Base-by-base conservation (phyloP, 768 basidiomycete genomes). In the Paxillus ammoniavirescens region DNA sequence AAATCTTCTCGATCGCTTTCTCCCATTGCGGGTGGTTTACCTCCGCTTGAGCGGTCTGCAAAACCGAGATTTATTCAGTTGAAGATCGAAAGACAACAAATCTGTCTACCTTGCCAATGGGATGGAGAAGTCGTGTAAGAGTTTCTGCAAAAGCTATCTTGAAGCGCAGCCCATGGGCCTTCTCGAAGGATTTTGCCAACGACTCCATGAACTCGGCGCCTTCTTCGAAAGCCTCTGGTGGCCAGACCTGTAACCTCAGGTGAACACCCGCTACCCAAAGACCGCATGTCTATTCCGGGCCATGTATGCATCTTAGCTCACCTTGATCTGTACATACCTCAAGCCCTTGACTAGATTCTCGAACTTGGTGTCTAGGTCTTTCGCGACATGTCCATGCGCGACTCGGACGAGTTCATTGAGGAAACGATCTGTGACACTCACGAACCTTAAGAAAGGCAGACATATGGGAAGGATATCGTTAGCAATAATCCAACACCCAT, bases 21-120 rank as follows among this genome's bases (percentile, higher is more conserved):
- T 87, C 91, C 94, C 94, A 98, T 60, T 89, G 80, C 0, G 94
- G 94, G 68, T 95, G 89, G 62, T 97, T 97, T 46, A 95, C 93
- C 72, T 98, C 94, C 6, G 92, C 94, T 72, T 94, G 93, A 0
- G 92, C 95, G 37, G 89, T 95, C 90, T 94, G 47, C 53, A 44
- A 4, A 63, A 51, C 26, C 15, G 53, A 17, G 31, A 12, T 40
- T 44, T 18, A 33, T 26, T 55, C 21, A 33, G 14, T 5, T 26
- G 35, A 23, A 23, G 15, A 17, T 28, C 3, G 17, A 31, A 28
- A 4, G 3, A 31, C 14, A 31, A 40, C 36, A 17, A 9, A 31
- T 31, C 54, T 31, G 47, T 70, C 41, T 53, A 89, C 92, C 80
- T 96, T 93, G 56, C 87, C 88, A 44, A 96, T 91, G 0, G 92